Evolutionary conservation across 805 yeast species (phyloP), one percentile per base, ranked within the genome.

Genomic region (Yarrowia sp.): DNA sequence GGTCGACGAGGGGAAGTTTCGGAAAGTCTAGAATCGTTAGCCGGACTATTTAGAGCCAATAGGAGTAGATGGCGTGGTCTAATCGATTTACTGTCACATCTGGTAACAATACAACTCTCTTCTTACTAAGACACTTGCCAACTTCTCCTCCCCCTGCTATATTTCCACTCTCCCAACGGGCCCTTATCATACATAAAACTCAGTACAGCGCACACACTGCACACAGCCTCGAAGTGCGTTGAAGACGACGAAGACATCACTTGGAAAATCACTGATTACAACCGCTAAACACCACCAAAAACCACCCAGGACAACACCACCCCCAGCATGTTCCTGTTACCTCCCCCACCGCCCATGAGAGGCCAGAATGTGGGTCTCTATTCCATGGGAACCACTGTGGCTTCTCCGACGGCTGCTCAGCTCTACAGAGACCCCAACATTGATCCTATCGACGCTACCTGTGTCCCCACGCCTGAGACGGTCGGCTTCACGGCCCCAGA

Each of bases 401-500:
- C 50, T n/a, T 42, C 50, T 14, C 50, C 65, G 12, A 42, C 65
- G n/a, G 65, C 65, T 3, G 65, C 65, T 19, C 61, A 55, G 61
- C 40, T 58, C 19, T 42, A 46, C 56, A 48, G 67, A 48, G 67
- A 63, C 56, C 67, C 67, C 46, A 48, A 12, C 38, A 48, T 63
- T 48, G 67, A 63, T 46, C 49, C 68, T n/a, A 52, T 15, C 35
- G 45, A 36, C 41, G 46, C 52, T 5, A 36, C 50, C 8, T 40
- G 67, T 41, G 49, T 35, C 5, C 45, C 64, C 2, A 41, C 38
- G 55, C 58, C 38, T 56, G 70, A 38, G 36, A 67, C 12, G 45
- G 52, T 26, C 53, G 65, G 65, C 1, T 75, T 77, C 65, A 52
- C 72, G 1, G 74, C 79, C 9, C 77, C 77, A 7, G 82, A 79